phyloP scores from a whole-genome alignment of 169 alveolate species.

The Plasmodium vivax region DNA sequence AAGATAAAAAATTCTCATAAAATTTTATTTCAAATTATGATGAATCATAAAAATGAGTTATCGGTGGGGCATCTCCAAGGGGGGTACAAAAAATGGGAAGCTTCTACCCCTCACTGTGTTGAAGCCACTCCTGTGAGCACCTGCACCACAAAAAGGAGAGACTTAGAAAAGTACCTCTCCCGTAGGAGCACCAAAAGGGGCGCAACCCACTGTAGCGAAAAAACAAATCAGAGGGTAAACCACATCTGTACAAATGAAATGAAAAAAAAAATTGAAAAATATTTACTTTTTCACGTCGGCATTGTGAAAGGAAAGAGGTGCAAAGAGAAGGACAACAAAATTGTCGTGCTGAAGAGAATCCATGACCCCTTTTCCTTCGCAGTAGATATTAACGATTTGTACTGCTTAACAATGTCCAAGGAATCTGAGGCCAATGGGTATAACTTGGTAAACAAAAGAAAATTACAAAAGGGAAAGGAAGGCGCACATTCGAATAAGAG shows the following conservation, averaged over 20 bases:
- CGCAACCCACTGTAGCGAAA: background rate
- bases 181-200: background rate
- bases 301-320: background rate
- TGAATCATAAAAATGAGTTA: constrained; percentile 3
- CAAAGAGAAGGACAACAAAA: constrained; percentile 10
- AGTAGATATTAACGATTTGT: constrained; percentile 50
- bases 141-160: background rate
- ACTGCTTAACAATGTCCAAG: constrained; percentile 55
- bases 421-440: constrained; percentile 65
- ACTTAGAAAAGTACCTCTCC: constrained; percentile 11
- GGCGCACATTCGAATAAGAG: background rate
- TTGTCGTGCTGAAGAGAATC: constrained; percentile 59
- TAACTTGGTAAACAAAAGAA: constrained; percentile 17
- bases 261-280: constrained; percentile 3
- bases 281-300: constrained; percentile 29
- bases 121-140: background rate
- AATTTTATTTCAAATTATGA: constrained; percentile 37
- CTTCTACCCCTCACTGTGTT: background rate
- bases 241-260: background rate
- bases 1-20: constrained; percentile 68
- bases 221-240: background rate
- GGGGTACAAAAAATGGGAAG: constrained; percentile 15
- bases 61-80: background rate
- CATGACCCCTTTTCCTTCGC: constrained; percentile 66
- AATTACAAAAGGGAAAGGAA: background rate